Evolutionary conservation across 2,329 filamentous ascomycete species (phyloP), one percentile per base, ranked within the genome.

Genomic region (Aspergillus arachidicola): DNA sequence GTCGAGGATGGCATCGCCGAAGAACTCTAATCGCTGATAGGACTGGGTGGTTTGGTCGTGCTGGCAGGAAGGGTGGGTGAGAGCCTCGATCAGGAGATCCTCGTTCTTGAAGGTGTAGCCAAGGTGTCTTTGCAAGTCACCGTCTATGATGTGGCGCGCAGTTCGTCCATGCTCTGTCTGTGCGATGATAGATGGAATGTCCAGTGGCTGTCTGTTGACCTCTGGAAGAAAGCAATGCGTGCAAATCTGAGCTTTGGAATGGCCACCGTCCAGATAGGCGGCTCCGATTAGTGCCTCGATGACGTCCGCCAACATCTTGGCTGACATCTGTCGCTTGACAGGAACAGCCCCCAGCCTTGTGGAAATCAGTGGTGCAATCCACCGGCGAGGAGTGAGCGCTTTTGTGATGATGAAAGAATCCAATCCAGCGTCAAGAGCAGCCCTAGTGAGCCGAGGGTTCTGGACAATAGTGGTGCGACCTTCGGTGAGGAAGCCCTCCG

Each of bases 1-100:
- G 76, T 98, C 94, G 0, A 98, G 86, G 2, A 97, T 82, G 0
- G 93, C 87, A 69, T 98, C 94, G 1, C 94, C 94, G 0, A 97
- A 80, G 71, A 95, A 97, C 72, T 97, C 94, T 1, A 97, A 84
- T 0, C 93, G 86, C 68, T 97, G 91, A 70, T 89, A 88, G 0
- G 84, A 85, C 41, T 79, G 76, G 14, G 87, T 84, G 26, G 78
- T 82, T 2, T 81, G 81, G 5, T 84, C 80, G 19, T 79, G 76
- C 34, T 81, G 81, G 57, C 82, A 84, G 0, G 91, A 94, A 0
- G 87, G 81, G 72, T 97, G 94, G 0, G 93, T 97, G 57, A 94
- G 82, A 2, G 94, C 91, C 78, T 97, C 92, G 0, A 91, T 72
- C 0, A 97, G 83, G 0, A 97, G 80, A 0, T 83, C 73, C 66